A percentile compares a stretch with the other conserved stretches of the same genome.
These are phyloP conservation scores for Pholiota microspora DNA, from an alignment of 768 basidiomycete species.

Conservation along the genomic window DNA sequence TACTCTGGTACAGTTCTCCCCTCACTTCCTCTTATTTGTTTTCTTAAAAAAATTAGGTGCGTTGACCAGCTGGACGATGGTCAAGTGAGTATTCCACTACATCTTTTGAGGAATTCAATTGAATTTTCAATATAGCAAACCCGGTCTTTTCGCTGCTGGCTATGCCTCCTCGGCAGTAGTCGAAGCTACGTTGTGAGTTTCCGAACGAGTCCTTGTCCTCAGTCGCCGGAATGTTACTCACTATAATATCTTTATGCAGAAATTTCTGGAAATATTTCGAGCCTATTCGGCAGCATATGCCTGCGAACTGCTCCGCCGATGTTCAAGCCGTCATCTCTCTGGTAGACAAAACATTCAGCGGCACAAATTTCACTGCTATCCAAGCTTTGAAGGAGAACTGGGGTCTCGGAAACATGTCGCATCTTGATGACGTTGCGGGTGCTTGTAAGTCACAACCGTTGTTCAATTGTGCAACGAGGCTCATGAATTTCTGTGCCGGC, in stretches of 20 bases:
- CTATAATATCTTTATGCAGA: too few relatives aligned
- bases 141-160: conserved; percentile 55
- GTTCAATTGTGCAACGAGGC: background rate
- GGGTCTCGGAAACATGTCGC: conserved; percentile 51
- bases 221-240: too few relatives aligned
- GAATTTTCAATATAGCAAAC: conserved; percentile 37
- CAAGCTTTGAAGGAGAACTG: conserved; percentile 52
- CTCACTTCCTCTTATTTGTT: background rate
- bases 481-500: background rate
- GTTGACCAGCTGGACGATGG: conserved; percentile 61
- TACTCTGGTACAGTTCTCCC: too few relatives aligned
- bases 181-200: conserved; percentile 47
- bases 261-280: conserved; percentile 73
- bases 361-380: conserved; percentile 42
- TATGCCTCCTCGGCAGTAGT: conserved; percentile 67
- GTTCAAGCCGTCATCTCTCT: conserved; percentile 58
- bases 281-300: conserved; percentile 65
- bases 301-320: conserved; percentile 70
- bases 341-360: conserved; percentile 53
- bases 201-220: background rate
- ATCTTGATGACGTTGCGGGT: conserved; percentile 65
- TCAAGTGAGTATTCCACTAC: conserved; percentile 41
- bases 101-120: background rate
- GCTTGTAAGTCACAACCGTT: conserved; percentile 30
- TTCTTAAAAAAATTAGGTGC: conserved; percentile 24